A percentile compares a stretch with the other conserved stretches of the same genome.
Evolutionary conservation across 257 asterid genomes (phyloP).

Genomic region (Pogostemon cablin): DNA sequence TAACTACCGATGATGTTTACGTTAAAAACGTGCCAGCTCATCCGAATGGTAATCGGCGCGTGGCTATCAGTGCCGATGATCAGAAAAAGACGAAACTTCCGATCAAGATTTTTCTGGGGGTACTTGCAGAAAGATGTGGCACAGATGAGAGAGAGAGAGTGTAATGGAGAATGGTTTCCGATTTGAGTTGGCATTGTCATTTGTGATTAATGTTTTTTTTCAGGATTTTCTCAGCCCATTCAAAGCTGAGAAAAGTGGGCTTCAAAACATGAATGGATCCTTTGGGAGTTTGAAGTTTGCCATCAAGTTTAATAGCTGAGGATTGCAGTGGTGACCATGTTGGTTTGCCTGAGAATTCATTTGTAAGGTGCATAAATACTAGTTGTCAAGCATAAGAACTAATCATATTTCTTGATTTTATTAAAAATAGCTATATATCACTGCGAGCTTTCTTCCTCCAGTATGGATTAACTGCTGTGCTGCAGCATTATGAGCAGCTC

Average conservation of each 20-base stretch:
- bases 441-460: no score
- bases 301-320: slow-evolving; percentile 56
- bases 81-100: slow-evolving; percentile 50
- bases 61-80: slow-evolving; percentile 37
- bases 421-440: no score
- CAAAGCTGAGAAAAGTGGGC: slow-evolving; percentile 50
- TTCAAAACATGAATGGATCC: slow-evolving; percentile 57
- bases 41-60: slow-evolving; percentile 31
- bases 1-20: slow-evolving; percentile 12
- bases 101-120: slow-evolving; percentile 47
- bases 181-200: slow-evolving; percentile 58
- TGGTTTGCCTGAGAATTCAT: background rate
- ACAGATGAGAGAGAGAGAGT: slow-evolving; percentile 16
- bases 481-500: slow-evolving; percentile 22
- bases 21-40: no score
- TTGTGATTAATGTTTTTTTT: slow-evolving; percentile 55
- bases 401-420: no score
- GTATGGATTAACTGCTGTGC: background rate
- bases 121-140: slow-evolving; percentile 45
- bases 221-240: slow-evolving; percentile 60
- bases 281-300: slow-evolving; percentile 66
- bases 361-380: background rate
- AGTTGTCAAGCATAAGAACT: no score
- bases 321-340: slow-evolving; percentile 46
- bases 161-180: slow-evolving; percentile 52